Evolutionary conservation across 176 grass and related monocot genomes (phyloP).

Genomic region (Pontederia crassipes): DNA sequence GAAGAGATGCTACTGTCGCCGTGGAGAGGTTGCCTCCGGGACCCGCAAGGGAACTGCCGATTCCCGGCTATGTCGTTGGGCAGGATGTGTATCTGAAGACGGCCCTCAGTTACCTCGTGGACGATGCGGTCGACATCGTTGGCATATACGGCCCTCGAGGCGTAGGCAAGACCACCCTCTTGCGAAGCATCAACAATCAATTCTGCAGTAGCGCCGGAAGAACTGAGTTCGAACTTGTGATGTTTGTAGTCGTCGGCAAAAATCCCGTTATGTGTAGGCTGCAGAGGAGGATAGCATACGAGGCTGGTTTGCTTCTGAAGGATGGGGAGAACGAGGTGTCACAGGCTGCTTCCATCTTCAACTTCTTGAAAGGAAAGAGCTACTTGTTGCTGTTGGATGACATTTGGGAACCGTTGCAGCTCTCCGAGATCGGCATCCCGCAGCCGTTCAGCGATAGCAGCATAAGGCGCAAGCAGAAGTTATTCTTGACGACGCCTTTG

Average conservation of each 20-base stretch:
- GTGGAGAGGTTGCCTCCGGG: neutral
- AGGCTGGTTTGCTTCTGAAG: slow-evolving; percentile 27
- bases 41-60: slow-evolving; percentile 2
- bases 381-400: slow-evolving; percentile 52
- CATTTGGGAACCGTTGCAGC: slow-evolving; percentile 32
- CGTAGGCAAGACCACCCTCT: slow-evolving; percentile 46
- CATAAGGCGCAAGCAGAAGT: slow-evolving; percentile 23
- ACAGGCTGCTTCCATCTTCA: slow-evolving; percentile 29
- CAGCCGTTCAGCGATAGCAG: slow-evolving; percentile 10
- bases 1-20: neutral
- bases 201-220: slow-evolving; percentile 25
- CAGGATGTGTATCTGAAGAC: slow-evolving; percentile 21
- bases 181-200: slow-evolving; percentile 31
- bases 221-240: slow-evolving; percentile 31
- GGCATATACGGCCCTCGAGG: slow-evolving; percentile 50
- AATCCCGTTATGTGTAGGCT: slow-evolving; percentile 37
- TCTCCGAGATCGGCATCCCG: slow-evolving; percentile 34
- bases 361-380: slow-evolving; percentile 42
- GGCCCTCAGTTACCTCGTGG: slow-evolving; percentile 41
- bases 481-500: slow-evolving; percentile 24
- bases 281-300: slow-evolving; percentile 32
- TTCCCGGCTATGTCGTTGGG: neutral
- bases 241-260: slow-evolving; percentile 38
- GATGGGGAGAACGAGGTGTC: slow-evolving; percentile 30
- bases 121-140: slow-evolving; percentile 27